Percentiles rank a stretch among this genome's conserved stretches.
These are phyloP conservation scores for Neurospora sp. DNA, from an alignment of 495 filamentous ascomycete species.

Conservation along the genomic window DNA sequence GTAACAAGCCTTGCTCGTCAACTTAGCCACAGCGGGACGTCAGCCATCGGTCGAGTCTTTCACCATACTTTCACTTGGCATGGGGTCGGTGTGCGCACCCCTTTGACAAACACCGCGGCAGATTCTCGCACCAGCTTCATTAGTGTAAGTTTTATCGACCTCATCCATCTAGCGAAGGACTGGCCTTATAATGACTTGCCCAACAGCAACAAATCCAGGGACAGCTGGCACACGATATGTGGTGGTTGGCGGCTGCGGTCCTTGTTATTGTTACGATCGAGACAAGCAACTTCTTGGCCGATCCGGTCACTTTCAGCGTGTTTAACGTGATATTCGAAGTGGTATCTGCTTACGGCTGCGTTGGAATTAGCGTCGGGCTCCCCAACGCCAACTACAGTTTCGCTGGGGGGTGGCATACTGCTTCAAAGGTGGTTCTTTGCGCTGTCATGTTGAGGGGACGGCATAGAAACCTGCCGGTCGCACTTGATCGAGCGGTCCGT, in stretches of 20 bases:
- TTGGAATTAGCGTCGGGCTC: slow-evolving; percentile 67
- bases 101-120: slow-evolving; percentile 6
- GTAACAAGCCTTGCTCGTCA: slow-evolving; percentile 7
- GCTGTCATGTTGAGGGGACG: slow-evolving; percentile 70
- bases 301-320: slow-evolving; percentile 62
- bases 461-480: slow-evolving; percentile 72
- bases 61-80: slow-evolving; percentile 27
- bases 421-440: slow-evolving; percentile 68
- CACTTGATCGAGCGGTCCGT: slow-evolving; percentile 68
- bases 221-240: slow-evolving; percentile 77
- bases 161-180: neutral
- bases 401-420: slow-evolving; percentile 57
- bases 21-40: slow-evolving; percentile 11
- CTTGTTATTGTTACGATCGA: slow-evolving; percentile 69
- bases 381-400: slow-evolving; percentile 62
- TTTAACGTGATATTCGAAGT: slow-evolving; percentile 86
- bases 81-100: slow-evolving; percentile 23
- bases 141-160: slow-evolving; percentile 7
- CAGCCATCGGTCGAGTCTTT: slow-evolving; percentile 21
- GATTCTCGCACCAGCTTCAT: slow-evolving; percentile 38
- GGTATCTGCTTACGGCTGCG: slow-evolving; percentile 75
- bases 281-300: slow-evolving; percentile 49
- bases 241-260: slow-evolving; percentile 72
- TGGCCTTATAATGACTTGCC: neutral
- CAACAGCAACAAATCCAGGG: slow-evolving; percentile 54